Conservation (phyloP, 2,329 filamentous ascomycete species). For the Aspergillus sp. region DNA sequence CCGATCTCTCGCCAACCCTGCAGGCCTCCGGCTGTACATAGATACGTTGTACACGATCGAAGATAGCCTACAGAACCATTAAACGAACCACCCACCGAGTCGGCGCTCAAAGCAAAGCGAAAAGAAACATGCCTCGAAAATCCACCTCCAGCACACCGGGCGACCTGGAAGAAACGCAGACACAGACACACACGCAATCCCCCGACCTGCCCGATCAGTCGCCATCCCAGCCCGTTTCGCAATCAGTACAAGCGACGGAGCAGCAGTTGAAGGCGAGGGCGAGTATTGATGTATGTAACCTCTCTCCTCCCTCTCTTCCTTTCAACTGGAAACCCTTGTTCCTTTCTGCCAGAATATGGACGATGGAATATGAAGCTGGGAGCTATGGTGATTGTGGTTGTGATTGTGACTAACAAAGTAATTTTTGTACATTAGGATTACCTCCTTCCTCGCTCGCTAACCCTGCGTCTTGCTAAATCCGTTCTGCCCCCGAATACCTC, state of each 20-base stretch:
- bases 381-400: neutral
- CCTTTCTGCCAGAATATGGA: no score
- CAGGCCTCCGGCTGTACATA: no score
- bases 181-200: conserved; percentile 8
- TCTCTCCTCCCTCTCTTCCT: no score
- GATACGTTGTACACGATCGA: no score
- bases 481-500: conserved; percentile 64
- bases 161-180: conserved; percentile 6
- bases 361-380: no score
- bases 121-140: conserved; percentile 33
- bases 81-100: neutral
- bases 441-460: conserved; percentile 62
- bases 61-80: neutral
- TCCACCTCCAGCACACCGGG: conserved; percentile 29
- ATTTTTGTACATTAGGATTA: conserved; percentile 50
- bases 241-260: conserved; percentile 35
- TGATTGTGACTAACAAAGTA: neutral
- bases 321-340: no score
- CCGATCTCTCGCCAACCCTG: no score
- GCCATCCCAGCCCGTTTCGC: conserved; percentile 13
- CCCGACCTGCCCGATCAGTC: conserved; percentile 11
- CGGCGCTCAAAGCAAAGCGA: neutral
- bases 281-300: conserved; percentile 37
- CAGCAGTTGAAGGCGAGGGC: conserved; percentile 41
- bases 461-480: conserved; percentile 62